Evolutionary conservation across 768 basidiomycete genomes (phyloP), one percentile per base, ranked within the genome.

Genomic region (Trametes punicea): DNA sequence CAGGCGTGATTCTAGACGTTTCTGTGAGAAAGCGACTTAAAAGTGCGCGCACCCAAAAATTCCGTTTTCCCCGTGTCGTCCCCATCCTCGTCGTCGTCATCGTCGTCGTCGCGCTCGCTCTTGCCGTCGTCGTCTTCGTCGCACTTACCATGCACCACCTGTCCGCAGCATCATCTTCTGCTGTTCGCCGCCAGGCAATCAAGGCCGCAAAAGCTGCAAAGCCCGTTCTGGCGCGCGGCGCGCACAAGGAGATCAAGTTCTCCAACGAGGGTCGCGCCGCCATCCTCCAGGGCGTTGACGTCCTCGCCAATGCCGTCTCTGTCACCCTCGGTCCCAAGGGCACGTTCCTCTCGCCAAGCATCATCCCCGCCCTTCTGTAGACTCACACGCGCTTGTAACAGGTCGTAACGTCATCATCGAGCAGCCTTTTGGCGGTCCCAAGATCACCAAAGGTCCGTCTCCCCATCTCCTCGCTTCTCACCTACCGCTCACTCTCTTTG

Each of bases 331-430:
- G 96, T 56, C 96, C 96, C 29, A 98, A 99, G 77, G 94, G 93
- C 86, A 49, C 8, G 76, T 67, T 3, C 3, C 4, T n/a, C n/a
- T n/a, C 6, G 39, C 49, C 16, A 3, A 1, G 8, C 11, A 23
- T 20, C 8, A 2, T 10, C 42, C 41, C 21, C 15, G 36, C 20
- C 7, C 15, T 13, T 18, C 6, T 36, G 41, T 26, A 42, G 58
- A 57, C 60, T 66, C 50, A 68, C 62, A 40, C 41, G 33, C 15
- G 15, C 27, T 4, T 20, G 21, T 47, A 2, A 36, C 57, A 92
- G 93, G 93, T 64, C 84, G 95, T 68, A 99, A 97, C 72, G 96
- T 98, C 69, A 98, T 98, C 77, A 97, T 98, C 67, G 96, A 98
- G 75, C 90, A 93, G 77, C 80, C 88, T 40, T 93, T 81, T 66